Base-by-base conservation (phyloP, 306 rosid genomes). In the Castanea mollissima region DNA sequence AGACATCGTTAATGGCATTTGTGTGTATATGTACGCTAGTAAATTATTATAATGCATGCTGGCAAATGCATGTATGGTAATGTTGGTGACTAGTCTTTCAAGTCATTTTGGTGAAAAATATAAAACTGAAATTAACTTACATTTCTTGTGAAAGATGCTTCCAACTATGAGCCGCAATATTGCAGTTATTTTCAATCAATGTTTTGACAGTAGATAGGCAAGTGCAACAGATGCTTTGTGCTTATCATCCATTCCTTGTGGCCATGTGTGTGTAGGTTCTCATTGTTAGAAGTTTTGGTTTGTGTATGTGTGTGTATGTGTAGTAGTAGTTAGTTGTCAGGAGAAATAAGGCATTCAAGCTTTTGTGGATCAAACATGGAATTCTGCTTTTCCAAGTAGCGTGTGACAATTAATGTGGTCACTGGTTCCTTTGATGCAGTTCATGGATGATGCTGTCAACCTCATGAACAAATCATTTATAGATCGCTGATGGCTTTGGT, bases 401-500 rank as follows among this genome's bases (percentile, higher is more conserved):
- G 27, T 59, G 31, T 78, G 51, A 29, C 71, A 55, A 81, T 73
- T 80, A 20, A 85, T 46, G 21, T 38, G 74, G 73, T 70, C 79
- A 9, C 52, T 69, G 5, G 32, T 78, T 78, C 71, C 72, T 85
- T 41, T 86, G 21, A n/a, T 85, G 91, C 93, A 94, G 98, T 86
- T 92, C 88, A 88, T 94, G 98, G 98, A 94, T 71, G 90, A 89
- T 2, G 98, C 98, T 0, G 97, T 94, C 71, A 87, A 82, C 73
- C 97, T 94, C 51, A 94, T 94, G 98, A 90, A 94, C 81, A 94
- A 91, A 83, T 92, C 98, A 31, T 94, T 92, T 69, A 87, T 91
- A 71, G 98, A 94, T 79, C 97, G 94, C 57, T 94, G 84, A 87
- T 41, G 55, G 21, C 6, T 4, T 19, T 27, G 59, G 65, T 55